phyloP scores from a whole-genome alignment of 192 early-diverging fungal genomes.

The Linnemannia hyalina region DNA sequence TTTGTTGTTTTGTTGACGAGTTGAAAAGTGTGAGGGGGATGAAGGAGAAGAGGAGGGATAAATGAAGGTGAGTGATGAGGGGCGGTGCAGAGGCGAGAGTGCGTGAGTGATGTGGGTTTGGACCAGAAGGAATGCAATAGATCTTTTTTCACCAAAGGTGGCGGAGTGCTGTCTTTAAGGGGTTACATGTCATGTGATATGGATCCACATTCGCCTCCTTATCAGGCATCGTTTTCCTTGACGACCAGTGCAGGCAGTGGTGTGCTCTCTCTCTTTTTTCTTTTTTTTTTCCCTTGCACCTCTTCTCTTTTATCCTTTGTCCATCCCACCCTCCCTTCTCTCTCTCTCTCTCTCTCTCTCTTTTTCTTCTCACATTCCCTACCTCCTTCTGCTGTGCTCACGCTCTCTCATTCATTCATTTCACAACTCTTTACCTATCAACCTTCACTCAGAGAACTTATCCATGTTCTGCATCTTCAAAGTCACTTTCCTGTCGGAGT shows the following conservation, averaged over 20 bases:
- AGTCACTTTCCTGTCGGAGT: slow-evolving; percentile 37
- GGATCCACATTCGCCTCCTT: not conserved
- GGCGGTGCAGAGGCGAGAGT: not conserved
- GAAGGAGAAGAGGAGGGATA: not conserved
- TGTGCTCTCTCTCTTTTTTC: not conserved
- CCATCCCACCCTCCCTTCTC: not conserved
- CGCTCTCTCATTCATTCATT: not conserved
- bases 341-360: not conserved
- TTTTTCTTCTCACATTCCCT: not conserved
- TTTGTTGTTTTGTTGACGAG: not conserved
- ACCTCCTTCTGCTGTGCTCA: not conserved
- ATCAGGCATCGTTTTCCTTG: not conserved
- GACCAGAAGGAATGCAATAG: not conserved
- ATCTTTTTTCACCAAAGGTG: not conserved
- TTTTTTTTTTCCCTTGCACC: not conserved
- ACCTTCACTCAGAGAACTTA: not conserved
- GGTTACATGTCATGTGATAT: not conserved
- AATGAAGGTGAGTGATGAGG: not conserved
- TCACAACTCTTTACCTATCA: not conserved
- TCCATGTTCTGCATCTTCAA: slow-evolving; percentile 48
- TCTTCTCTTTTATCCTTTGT: not conserved
- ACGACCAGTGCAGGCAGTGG: not conserved
- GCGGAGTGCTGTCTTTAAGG: not conserved
- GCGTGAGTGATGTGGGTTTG: not conserved
- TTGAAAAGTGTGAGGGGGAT: not conserved